Conservation (phyloP, 306 rosid genomes). For the Pyrus communis region DNA sequence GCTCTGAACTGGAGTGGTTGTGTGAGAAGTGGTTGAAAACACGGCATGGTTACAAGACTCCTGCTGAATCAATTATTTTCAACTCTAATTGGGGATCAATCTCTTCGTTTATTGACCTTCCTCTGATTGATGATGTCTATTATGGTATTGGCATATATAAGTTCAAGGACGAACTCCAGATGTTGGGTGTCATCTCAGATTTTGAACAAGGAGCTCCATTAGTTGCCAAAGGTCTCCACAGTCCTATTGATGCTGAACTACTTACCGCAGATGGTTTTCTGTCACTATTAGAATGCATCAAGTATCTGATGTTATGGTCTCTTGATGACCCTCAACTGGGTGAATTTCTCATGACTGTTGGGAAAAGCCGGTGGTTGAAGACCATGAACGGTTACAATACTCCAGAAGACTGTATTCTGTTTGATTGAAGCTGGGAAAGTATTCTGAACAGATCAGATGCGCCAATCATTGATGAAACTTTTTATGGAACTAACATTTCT, state of each 20-base stretch:
- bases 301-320: neutral
- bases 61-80: conserved; percentile 14
- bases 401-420: conserved; percentile 10
- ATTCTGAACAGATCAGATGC: conserved; percentile 10
- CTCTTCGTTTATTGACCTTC: conserved; percentile 9
- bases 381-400: conserved; percentile 3
- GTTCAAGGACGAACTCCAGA: conserved; percentile 13
- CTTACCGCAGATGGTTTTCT: conserved; percentile 5
- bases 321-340: neutral
- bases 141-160: conserved; percentile 1
- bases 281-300: conserved; percentile 9
- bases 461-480: conserved; percentile 7
- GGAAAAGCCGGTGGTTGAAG: conserved; percentile 6
- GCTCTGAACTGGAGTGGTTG: conserved; percentile 3
- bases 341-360: neutral
- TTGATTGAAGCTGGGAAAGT: conserved; percentile 14
- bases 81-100: conserved; percentile 11
- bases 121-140: conserved; percentile 13
- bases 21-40: conserved; percentile 21
- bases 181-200: conserved; percentile 15
- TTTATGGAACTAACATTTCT: neutral
- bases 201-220: conserved; percentile 9
- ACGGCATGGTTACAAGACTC: conserved; percentile 22
- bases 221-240: conserved; percentile 8
- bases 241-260: neutral